phyloP scores from a whole-genome alignment of 2,329 filamentous ascomycete species.

The Aspergillus cejpii region DNA sequence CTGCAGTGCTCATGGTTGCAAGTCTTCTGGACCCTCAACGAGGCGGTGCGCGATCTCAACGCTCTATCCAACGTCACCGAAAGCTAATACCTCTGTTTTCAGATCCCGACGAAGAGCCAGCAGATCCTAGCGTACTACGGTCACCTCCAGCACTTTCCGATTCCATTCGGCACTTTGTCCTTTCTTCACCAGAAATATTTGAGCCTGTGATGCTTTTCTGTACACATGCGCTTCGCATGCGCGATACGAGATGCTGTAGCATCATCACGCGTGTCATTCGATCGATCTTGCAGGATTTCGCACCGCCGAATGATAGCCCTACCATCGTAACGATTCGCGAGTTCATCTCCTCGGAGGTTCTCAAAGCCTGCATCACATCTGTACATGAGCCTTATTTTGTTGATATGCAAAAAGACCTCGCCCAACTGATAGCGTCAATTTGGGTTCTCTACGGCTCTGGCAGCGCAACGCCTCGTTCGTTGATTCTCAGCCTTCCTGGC shows the following conservation, averaged over 20 bases:
- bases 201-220: constrained; percentile 88
- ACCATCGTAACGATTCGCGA: constrained; percentile 68
- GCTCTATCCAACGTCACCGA: constrained; percentile 7
- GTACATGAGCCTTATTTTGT: constrained; percentile 96
- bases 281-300: constrained; percentile 74
- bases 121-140: constrained; percentile 30
- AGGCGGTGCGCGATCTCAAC: constrained; percentile 47
- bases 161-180: constrained; percentile 69
- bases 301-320: constrained; percentile 37
- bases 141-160: constrained; percentile 46
- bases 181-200: constrained; percentile 69
- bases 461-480: constrained; percentile 63
- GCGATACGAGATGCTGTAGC: constrained; percentile 79
- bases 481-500: constrained; percentile 74
- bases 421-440: constrained; percentile 78
- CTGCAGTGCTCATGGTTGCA: constrained; percentile 84
- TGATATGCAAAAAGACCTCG: constrained; percentile 88
- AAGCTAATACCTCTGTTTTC: constrained; percentile 8
- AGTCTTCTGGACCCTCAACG: constrained; percentile 72
- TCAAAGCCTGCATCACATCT: constrained; percentile 82
- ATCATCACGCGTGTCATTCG: constrained; percentile 82
- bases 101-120: constrained; percentile 34
- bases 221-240: constrained; percentile 81
- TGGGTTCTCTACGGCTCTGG: constrained; percentile 65
- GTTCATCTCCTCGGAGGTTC: constrained; percentile 80